These are phyloP conservation scores for Lentinula guzmanii DNA, from an alignment of 768 basidiomycete genomes.

Conservation along the genomic window DNA sequence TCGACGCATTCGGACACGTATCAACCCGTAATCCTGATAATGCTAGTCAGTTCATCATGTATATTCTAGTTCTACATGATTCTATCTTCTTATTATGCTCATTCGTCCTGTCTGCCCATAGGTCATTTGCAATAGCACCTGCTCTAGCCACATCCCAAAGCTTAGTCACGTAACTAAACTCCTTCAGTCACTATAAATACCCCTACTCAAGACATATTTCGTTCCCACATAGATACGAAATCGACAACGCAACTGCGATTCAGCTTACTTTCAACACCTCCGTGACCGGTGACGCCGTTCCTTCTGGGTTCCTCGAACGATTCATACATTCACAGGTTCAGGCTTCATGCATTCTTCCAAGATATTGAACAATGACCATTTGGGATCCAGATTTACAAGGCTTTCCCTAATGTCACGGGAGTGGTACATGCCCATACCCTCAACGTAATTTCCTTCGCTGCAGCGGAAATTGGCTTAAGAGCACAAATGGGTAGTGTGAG, in stretches of 20 bases:
- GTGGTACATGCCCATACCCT: constrained; percentile 14
- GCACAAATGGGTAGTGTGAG: constrained; percentile 13
- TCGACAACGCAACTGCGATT: constrained; percentile 14
- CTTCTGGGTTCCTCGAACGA: constrained; percentile 15
- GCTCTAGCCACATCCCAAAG: constrained; percentile 15
- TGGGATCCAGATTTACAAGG: constrained; percentile 12
- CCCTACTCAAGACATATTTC: background rate
- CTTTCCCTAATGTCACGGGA: constrained; percentile 13
- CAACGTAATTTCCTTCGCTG: constrained; percentile 16
- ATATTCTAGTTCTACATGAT: background rate
- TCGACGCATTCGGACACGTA: constrained; percentile 18
- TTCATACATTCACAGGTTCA: constrained; percentile 17
- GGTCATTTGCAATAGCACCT: constrained; percentile 18
- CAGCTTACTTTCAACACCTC: constrained; percentile 16
- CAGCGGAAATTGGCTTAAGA: constrained; percentile 8
- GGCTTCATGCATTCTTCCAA: background rate
- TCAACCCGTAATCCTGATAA: constrained; percentile 15
- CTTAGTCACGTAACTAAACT: constrained; percentile 11
- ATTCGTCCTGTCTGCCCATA: background rate
- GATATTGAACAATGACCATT: background rate
- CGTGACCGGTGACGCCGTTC: constrained; percentile 10
- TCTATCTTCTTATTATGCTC: background rate
- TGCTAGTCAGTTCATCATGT: constrained; percentile 16
- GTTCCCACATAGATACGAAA: constrained; percentile 11
- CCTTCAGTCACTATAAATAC: too few relatives aligned